Evolutionary conservation across 495 filamentous ascomycete species (phyloP), one percentile per base, ranked within the genome.

Genomic region (Penicillium nucicola): DNA sequence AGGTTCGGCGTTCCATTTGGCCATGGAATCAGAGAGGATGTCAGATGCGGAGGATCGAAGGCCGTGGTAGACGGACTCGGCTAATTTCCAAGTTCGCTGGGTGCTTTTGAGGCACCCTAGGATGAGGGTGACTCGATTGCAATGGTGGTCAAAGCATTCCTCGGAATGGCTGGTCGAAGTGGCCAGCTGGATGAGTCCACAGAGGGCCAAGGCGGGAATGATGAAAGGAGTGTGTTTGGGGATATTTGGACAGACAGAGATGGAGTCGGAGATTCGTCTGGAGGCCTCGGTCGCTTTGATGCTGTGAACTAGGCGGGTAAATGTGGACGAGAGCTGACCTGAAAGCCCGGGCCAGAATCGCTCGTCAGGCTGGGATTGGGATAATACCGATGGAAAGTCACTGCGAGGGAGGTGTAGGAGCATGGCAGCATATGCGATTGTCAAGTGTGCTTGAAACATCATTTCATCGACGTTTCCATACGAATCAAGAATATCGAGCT

Each of bases 401-500:
- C 69, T 73, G 7, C 72, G 64, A 4, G 72, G 69, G 1, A 74
- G 55, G 42, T 76, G 72, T 2, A 76, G 57, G 1, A 74, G 57
- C 65, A 76, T 74, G 0, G 68, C 59, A 6, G 72, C 72, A 52
- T 71, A 69, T 15, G 61, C 55, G 22, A 76, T 70, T 1, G 64
- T 72, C 19, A 65, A 49, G 22, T 76, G 72, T 7, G 72, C 71
- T 40, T 74, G 71, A 35, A 76, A 73, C 51, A 76, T 61, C 66
- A 76, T 76, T 45, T 76, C 72, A 34, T 76, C 72, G 13, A 76
- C 66, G 33, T 66, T 69, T 6, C 72, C 72, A 40, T 74, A 74
- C 15, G 60, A 60, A 48, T 75, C 70, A n/a, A 75, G 66, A 32
- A 75, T 67, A 35, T 74, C 71, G 18, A 68, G 48, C 36, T 75